These are phyloP conservation scores for Cryptococcus sp. DNA, from an alignment of 1,284 basidiomycete species.

Conservation along the genomic window DNA sequence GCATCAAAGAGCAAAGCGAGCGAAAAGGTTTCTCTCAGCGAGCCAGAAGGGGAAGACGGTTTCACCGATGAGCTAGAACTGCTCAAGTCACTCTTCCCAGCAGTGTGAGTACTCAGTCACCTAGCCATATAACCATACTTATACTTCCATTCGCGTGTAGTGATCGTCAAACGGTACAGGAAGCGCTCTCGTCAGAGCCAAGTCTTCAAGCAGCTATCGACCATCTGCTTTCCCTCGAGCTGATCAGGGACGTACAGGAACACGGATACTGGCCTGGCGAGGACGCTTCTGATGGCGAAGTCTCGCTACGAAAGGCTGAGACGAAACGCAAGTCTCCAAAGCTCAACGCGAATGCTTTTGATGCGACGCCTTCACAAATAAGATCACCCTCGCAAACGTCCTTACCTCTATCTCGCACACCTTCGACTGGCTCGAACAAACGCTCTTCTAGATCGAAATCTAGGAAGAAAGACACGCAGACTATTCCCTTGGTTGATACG, in stretches of 20 bases:
- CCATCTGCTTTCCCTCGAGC: constrained; percentile 43
- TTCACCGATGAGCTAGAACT: constrained; percentile 26
- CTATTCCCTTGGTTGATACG: constrained; percentile 42
- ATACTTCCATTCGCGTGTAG: not conserved
- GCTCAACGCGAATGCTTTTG: not conserved
- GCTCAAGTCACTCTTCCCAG: constrained; percentile 35
- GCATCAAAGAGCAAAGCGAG: not conserved
- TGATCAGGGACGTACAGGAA: constrained; percentile 36
- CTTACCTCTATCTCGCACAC: constrained; percentile 5
- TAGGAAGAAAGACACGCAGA: constrained; percentile 21
- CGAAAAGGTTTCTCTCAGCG: not conserved
- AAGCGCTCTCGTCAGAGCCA: constrained; percentile 27
- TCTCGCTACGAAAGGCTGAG: not conserved
- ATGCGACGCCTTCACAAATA: not conserved
- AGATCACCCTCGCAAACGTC: constrained; percentile 1
- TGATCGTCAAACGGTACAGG: constrained; percentile 12
- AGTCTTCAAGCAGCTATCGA: constrained; percentile 39
- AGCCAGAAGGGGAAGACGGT: constrained; percentile 9
- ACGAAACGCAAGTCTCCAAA: not conserved
- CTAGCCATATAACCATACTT: not conserved
- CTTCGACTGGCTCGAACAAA: constrained; percentile 2
- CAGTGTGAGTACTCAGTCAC: constrained; percentile 25
- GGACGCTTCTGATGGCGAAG: not conserved
- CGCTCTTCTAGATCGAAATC: constrained; percentile 1
- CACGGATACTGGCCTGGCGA: constrained; percentile 41